Evolutionary conservation across 2,329 filamentous ascomycete species (phyloP).

Genomic region (Chaetothyriales sp.): DNA sequence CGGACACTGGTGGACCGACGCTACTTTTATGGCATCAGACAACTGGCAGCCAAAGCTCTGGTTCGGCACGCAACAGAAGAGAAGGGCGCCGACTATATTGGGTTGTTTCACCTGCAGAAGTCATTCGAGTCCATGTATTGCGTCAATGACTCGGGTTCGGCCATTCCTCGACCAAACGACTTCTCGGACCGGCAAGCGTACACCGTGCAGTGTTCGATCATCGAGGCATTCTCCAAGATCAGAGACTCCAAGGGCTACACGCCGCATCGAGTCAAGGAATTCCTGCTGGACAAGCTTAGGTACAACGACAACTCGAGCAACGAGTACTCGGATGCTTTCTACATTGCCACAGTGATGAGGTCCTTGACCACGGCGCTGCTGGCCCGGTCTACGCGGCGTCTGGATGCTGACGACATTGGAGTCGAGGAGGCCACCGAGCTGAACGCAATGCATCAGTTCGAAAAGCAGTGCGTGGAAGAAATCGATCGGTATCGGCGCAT

Average conservation of each 20-base stretch:
- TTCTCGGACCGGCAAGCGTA: conserved; percentile 80
- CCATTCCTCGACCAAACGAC: conserved; percentile 75
- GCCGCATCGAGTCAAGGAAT: conserved; percentile 61
- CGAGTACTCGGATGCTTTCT: conserved; percentile 73
- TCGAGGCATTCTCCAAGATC: conserved; percentile 63
- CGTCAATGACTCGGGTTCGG: conserved; percentile 46
- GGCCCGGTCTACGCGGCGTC: conserved; percentile 24
- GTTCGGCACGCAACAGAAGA: conserved; percentile 52
- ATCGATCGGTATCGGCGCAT: conserved; percentile 49
- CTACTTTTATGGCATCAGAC: conserved; percentile 86
- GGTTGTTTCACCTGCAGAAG: conserved; percentile 68
- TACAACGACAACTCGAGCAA: conserved; percentile 95
- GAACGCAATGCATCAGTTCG: conserved; percentile 39
- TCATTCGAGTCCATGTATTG: conserved; percentile 83
- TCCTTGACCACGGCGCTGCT: conserved; percentile 43
- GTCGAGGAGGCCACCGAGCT: conserved; percentile 33
- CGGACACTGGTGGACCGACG: conserved; percentile 80
- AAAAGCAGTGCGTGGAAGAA: conserved; percentile 42
- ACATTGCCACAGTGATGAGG: conserved; percentile 64
- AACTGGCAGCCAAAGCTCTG: conserved; percentile 65
- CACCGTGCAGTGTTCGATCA: conserved; percentile 68
- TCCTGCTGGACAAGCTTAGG: conserved; percentile 74
- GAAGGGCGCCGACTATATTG: conserved; percentile 49
- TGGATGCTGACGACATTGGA: conserved; percentile 28
- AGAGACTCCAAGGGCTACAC: conserved; percentile 61